Percentiles rank a stretch among this genome's conserved stretches.
These are phyloP conservation scores for Agaricales sp. DNA, from an alignment of 1,284 basidiomycete species.

Conservation along the genomic window DNA sequence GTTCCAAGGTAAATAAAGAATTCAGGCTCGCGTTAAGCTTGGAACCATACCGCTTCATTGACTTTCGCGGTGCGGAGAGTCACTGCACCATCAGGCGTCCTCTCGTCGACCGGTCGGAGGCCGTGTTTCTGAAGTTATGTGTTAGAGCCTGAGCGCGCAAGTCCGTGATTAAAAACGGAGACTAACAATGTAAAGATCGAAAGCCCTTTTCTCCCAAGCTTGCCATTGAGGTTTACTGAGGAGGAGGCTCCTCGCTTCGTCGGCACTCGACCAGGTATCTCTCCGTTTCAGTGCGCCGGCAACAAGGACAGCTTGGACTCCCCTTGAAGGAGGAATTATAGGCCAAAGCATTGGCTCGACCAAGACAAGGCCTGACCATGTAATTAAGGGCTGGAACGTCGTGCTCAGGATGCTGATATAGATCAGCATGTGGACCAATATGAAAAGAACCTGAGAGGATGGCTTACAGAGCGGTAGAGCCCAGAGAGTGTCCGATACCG, in stretches of 20 bases:
- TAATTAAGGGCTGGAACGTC: neutral
- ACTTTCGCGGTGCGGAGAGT: neutral
- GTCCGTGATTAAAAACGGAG: neutral
- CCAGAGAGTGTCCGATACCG: constrained; percentile 26
- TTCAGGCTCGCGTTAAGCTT: neutral
- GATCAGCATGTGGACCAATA: neutral
- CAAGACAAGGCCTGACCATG: neutral
- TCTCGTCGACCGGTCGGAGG: neutral
- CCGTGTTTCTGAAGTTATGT: neutral
- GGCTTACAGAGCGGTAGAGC: constrained; percentile 22
- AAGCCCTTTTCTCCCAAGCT: neutral
- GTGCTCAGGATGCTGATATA: neutral
- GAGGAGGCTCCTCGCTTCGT: neutral
- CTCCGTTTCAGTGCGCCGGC: neutral
- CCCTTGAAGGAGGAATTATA: neutral
- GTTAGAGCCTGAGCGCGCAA: neutral
- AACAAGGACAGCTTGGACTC: neutral
- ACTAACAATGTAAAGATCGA: neutral
- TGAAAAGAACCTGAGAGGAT: constrained; percentile 7
- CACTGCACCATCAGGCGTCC: neutral
- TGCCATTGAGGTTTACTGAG: neutral
- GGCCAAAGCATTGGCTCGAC: neutral
- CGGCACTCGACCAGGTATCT: neutral
- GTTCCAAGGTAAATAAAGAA: neutral
- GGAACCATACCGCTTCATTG: neutral